Percentiles rank a stretch among this genome's conserved stretches.
Conservation (phyloP, 208 protist species). For the Trichomonas vaginalis region DNA sequence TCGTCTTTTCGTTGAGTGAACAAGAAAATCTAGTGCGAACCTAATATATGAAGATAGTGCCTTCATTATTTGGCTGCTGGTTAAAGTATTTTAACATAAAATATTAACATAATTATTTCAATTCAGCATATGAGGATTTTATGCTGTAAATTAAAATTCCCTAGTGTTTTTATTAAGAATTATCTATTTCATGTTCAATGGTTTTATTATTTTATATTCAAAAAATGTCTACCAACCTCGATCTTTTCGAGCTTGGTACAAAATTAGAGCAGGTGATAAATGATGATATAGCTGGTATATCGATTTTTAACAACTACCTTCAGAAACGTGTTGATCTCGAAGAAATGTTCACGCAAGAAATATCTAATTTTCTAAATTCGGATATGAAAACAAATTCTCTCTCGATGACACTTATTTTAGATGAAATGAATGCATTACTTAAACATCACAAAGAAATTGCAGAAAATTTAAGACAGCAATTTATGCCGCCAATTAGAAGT, state of each 20-base stretch:
- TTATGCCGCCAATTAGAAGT: not conserved
- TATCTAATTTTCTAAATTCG: not conserved
- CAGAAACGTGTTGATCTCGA: not conserved
- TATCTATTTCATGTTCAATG: no score
- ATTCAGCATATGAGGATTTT: no score
- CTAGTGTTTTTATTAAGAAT: no score
- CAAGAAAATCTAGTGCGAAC: not conserved
- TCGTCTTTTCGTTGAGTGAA: not conserved
- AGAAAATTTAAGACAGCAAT: not conserved
- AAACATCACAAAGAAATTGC: not conserved
- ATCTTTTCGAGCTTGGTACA: not conserved
- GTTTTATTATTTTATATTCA: no score
- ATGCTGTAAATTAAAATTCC: no score
- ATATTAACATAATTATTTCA: no score
- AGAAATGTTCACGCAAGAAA: not conserved
- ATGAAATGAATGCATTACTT: not conserved
- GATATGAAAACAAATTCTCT: not conserved
- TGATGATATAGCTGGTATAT: not conserved
- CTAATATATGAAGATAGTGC: no score
- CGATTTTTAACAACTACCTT: not conserved
- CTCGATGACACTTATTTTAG: not conserved
- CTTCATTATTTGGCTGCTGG: no score
- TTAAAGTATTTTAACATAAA: no score
- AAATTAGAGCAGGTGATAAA: not conserved
- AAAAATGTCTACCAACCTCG: not conserved